These are phyloP conservation scores for Ascochyta rabiei DNA, from an alignment of 2,329 filamentous ascomycete species.

Conservation along the genomic window DNA sequence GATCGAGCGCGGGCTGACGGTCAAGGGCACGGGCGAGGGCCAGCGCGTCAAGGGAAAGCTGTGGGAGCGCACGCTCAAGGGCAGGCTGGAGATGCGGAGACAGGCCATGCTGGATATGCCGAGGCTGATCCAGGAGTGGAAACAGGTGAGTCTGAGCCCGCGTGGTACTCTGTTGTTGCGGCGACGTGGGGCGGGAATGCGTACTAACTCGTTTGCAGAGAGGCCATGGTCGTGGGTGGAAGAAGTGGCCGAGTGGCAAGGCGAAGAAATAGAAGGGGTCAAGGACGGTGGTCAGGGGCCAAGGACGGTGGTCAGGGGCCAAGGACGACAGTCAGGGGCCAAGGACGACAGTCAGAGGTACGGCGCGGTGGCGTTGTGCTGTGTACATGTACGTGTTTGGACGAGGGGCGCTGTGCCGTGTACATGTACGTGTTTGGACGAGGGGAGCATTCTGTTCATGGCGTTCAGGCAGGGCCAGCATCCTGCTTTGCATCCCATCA, in stretches of 20 bases:
- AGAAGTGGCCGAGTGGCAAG: conserved; percentile 67
- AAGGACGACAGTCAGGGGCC: too few species aligned
- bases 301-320: too few species aligned
- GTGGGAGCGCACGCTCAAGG: conserved; percentile 85
- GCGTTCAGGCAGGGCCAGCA: conserved; percentile 17
- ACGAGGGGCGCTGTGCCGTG: conserved; percentile 11
- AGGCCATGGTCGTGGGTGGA: conserved; percentile 76
- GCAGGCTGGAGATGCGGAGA: conserved; percentile 84
- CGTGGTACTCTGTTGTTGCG: conserved; percentile 3
- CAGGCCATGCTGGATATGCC: conserved; percentile 96
- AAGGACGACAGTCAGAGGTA: background rate
- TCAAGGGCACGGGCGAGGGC: conserved; percentile 92
- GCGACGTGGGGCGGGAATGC: background rate
- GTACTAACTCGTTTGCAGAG: conserved; percentile 56
- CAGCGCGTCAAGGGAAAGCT: conserved; percentile 94
- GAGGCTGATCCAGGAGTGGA: conserved; percentile 88
- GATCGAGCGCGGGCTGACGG: conserved; percentile 78
- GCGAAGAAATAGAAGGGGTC: conserved; percentile 25
- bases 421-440: conserved; percentile 26
- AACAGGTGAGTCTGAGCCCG: conserved; percentile 67
- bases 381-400: conserved; percentile 31
- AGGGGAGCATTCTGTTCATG: conserved; percentile 11
- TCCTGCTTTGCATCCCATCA: conserved; percentile 17
- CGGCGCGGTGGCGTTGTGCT: background rate
- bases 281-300: too few species aligned